Conservation (phyloP, 495 filamentous ascomycete species). For the Pyrenopolyporus hunteri region DNA sequence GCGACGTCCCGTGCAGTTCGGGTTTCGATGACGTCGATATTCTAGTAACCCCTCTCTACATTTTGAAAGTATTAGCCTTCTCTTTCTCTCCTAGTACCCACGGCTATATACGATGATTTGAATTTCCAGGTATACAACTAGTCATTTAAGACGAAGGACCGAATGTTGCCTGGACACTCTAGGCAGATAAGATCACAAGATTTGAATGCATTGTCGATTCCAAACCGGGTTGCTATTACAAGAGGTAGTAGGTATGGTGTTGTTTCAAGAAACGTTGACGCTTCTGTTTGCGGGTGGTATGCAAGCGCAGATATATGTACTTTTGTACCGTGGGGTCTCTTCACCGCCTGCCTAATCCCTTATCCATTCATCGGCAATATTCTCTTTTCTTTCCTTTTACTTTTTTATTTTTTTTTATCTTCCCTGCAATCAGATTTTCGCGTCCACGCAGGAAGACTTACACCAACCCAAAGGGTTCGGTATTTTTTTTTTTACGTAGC, state of each 20-base stretch:
- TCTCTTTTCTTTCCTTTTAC: slow-evolving; percentile 7
- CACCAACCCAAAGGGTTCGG: neutral
- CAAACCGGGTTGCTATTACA: too few species aligned
- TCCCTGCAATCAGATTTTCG: slow-evolving; percentile 23
- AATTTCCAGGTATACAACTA: too few species aligned
- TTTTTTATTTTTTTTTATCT: slow-evolving; percentile 2
- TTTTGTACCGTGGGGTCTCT: slow-evolving; percentile 14
- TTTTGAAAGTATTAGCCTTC: neutral
- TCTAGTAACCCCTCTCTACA: neutral
- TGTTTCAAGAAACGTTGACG: neutral
- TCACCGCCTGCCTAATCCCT: slow-evolving; percentile 40
- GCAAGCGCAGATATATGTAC: neutral
- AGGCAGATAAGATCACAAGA: too few species aligned
- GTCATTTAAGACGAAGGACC: too few species aligned
- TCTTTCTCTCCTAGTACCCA: too few species aligned
- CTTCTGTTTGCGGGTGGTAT: neutral
- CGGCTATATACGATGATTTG: too few species aligned
- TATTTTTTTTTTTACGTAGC: neutral
- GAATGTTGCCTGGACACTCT: too few species aligned
- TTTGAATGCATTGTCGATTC: too few species aligned
- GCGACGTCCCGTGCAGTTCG: neutral
- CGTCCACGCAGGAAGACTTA: neutral
- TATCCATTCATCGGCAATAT: slow-evolving; percentile 27
- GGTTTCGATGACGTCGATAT: slow-evolving; percentile 2
- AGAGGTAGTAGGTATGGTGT: too few species aligned